Base-by-base conservation (phyloP, 2,329 filamentous ascomycete genomes). In the Xylaria arbuscula region DNA sequence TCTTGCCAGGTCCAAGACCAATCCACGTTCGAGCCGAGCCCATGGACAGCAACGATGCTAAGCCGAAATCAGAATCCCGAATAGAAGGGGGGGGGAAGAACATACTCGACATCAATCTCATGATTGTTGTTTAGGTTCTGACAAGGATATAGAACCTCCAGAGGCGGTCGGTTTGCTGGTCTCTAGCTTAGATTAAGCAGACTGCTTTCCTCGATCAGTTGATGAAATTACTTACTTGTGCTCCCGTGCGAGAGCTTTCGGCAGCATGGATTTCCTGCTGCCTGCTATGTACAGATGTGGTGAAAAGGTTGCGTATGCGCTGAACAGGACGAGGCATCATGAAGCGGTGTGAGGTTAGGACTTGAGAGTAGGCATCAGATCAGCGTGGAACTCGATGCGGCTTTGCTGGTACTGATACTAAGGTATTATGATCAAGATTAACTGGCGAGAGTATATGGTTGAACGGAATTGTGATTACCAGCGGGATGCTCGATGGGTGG, bases 1-100 rank as follows among this genome's bases (percentile, higher is more conserved):
- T 64, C 60, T 36, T 68, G 54, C 66, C 61, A 68, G n/a, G 57
- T 58, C 66, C 66, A 68, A 28, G 66, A 61, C 61, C 56, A 68
- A 28, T 68, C 61, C 19, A 65, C 66, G 22, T 65, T 57, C 15
- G 61, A 64, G 4, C 66, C 66, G 32, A 68, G 61, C 8, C 66
- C 66, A 22, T 68, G 66, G 22, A 66, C 59, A 28, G 63, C 64
- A 11, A 66, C 24, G 17, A 69, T 67, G 47, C 63, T 63, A 42
- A 11, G 28, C 4, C 17, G 22, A 55, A 38, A 50, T 67, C 15
- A 67, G 55, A 53, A 47, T 32, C 13, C 10, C 9, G 22, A 45
- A 36, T 50, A 28, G 34, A 45, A 22, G 45, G n/a, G 45, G 1
- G 10, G 28, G 2, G 0, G 9, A 17, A 34, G 32, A 55, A 32